These are phyloP conservation scores for Drosera spatulata DNA, from an alignment of 179 eudicot genomes.

Conservation along the genomic window DNA sequence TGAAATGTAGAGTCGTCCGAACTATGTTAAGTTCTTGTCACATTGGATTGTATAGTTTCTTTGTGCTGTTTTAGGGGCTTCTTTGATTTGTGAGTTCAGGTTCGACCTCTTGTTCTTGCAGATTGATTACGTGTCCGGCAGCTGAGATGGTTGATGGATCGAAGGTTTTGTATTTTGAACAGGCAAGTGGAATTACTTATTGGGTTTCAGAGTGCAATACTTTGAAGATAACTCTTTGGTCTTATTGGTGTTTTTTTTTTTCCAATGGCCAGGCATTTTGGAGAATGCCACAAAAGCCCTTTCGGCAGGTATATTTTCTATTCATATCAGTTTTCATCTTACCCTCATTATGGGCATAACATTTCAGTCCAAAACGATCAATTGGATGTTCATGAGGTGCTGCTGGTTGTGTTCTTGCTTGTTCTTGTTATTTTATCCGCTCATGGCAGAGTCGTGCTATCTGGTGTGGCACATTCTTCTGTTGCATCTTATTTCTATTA, in stretches of 20 bases:
- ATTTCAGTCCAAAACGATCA: too few species aligned
- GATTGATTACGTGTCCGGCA: conserved; percentile 90
- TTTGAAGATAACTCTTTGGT: background rate
- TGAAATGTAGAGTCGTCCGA: too few species aligned
- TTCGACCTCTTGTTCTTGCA: conserved; percentile 12
- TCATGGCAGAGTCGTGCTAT: too few species aligned
- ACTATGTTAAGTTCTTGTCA: too few species aligned
- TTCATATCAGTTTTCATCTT: too few species aligned
- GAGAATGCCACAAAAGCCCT: conserved; percentile 95
- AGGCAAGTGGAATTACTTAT: conserved; percentile 24
- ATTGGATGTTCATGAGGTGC: too few species aligned
- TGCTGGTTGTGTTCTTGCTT: too few species aligned
- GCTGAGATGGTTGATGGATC: conserved; percentile 97
- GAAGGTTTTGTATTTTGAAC: conserved; percentile 75
- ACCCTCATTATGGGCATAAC: too few species aligned
- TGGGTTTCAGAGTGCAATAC: conserved; percentile 2
- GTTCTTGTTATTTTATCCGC: too few species aligned
- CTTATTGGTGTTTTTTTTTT: background rate
- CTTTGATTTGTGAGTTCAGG: background rate
- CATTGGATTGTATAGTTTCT: too few species aligned
- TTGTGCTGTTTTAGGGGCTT: background rate
- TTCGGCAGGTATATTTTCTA: conserved; percentile 59
- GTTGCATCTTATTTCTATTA: too few species aligned
- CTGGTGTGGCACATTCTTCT: too few species aligned
- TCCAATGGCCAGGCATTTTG: conserved; percentile 72